Evolutionary conservation across 2,329 filamentous ascomycete genomes (phyloP).

Genomic region (Chrysoporthe austroafricana): DNA sequence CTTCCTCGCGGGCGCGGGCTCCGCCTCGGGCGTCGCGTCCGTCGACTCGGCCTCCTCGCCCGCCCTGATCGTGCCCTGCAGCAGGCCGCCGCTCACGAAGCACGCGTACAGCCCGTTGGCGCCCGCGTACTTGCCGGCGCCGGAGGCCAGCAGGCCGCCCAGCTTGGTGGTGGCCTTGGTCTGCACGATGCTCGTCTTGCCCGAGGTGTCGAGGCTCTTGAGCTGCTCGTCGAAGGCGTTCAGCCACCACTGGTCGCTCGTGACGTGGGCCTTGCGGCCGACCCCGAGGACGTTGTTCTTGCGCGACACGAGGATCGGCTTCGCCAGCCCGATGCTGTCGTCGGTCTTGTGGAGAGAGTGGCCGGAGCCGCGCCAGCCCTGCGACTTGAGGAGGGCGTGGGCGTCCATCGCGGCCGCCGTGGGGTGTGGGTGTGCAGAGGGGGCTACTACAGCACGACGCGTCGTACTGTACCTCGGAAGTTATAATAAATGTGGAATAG

Average conservation of each 20-base stretch:
- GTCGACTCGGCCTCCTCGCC: slow-evolving; percentile 35
- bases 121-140: slow-evolving; percentile 61
- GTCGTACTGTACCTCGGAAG: slow-evolving; percentile 8
- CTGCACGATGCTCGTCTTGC: slow-evolving; percentile 60
- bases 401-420: slow-evolving; percentile 69
- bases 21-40: slow-evolving; percentile 33
- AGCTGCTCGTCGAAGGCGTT: slow-evolving; percentile 91
- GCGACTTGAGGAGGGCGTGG: slow-evolving; percentile 76
- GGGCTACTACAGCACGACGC: slow-evolving; percentile 3
- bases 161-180: slow-evolving; percentile 52
- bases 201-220: slow-evolving; percentile 72
- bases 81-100: slow-evolving; percentile 80
- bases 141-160: slow-evolving; percentile 56
- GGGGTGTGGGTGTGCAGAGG: neutral
- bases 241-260: slow-evolving; percentile 93
- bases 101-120: slow-evolving; percentile 73
- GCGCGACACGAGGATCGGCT: slow-evolving; percentile 80
- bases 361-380: slow-evolving; percentile 89
- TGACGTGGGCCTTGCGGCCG: slow-evolving; percentile 71
- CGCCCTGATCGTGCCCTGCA: slow-evolving; percentile 70
- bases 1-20: slow-evolving; percentile 34
- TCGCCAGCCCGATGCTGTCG: slow-evolving; percentile 76
- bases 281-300: slow-evolving; percentile 83
- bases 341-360: slow-evolving; percentile 80
- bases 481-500: neutral